phyloP scores from a whole-genome alignment of 768 basidiomycete species.

The Leccinum fibrillosum region DNA sequence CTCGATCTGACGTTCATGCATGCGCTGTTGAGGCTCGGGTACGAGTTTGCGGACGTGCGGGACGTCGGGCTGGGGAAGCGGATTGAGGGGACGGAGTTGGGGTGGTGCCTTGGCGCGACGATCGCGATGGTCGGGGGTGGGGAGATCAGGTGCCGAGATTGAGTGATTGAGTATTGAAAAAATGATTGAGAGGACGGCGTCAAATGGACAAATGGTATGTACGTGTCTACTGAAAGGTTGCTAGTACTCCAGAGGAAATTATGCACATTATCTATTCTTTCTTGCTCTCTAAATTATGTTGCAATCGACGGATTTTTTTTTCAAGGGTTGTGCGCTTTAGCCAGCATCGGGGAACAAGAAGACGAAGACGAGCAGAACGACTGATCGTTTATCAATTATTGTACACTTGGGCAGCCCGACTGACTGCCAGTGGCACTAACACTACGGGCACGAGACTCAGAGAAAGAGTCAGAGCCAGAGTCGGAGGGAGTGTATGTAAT shows the following conservation, averaged over 20 bases:
- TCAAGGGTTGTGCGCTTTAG: background rate
- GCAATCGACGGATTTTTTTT: background rate
- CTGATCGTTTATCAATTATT: background rate
- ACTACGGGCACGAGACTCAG: too few species aligned
- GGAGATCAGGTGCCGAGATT: conserved; percentile 52
- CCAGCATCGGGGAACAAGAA: background rate
- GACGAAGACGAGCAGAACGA: background rate
- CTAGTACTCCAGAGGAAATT: background rate
- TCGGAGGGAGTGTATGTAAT: background rate
- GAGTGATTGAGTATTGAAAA: background rate
- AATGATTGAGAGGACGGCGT: background rate
- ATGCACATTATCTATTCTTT: background rate
- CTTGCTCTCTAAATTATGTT: background rate
- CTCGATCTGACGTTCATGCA: conserved; percentile 97
- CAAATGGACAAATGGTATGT: background rate
- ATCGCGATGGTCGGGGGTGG: conserved; percentile 68
- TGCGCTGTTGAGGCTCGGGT: conserved; percentile 79
- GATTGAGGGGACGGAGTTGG: conserved; percentile 85
- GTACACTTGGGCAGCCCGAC: too few species aligned
- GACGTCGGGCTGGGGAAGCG: conserved; percentile 81
- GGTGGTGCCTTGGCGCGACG: conserved; percentile 89
- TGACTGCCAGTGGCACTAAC: too few species aligned
- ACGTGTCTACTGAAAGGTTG: background rate
- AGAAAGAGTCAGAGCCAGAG: background rate
- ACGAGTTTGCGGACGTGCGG: conserved; percentile 75